Percentiles rank a stretch among this genome's conserved stretches.
phyloP scores from a whole-genome alignment of 2,329 filamentous ascomycete genomes.

The Ramularia endophylla region DNA sequence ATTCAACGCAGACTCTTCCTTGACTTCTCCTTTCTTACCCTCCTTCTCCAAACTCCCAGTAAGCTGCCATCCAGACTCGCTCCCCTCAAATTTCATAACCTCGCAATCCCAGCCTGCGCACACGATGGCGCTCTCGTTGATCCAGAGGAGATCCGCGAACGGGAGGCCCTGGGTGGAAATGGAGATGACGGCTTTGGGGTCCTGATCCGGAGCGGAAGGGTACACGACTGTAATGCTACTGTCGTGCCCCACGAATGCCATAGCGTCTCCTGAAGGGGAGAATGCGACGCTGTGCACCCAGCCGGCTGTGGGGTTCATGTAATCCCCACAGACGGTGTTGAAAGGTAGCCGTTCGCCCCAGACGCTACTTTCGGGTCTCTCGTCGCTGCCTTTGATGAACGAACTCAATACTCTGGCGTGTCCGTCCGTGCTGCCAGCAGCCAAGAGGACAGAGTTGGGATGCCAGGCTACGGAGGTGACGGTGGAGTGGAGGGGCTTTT shows the following conservation, averaged over 20 bases:
- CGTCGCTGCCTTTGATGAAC: constrained; percentile 93
- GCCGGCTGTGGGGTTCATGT: constrained; percentile 88
- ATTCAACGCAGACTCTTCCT: constrained; percentile 90
- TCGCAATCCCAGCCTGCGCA: constrained; percentile 87
- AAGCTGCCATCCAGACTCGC: constrained; percentile 74
- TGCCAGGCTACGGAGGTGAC: constrained; percentile 96
- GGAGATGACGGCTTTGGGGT: constrained; percentile 82
- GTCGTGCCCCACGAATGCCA: constrained; percentile 92
- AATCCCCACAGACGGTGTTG: constrained; percentile 98
- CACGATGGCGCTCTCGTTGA: constrained; percentile 83
- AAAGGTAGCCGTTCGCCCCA: constrained; percentile 97
- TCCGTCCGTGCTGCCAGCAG: constrained; percentile 93
- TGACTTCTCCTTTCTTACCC: constrained; percentile 36
- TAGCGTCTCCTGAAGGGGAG: constrained; percentile 84
- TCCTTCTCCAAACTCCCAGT: constrained; percentile 69
- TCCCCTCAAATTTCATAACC: constrained; percentile 81
- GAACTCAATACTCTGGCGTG: constrained; percentile 91
- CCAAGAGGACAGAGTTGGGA: constrained; percentile 91
- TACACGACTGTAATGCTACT: constrained; percentile 97
- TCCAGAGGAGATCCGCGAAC: constrained; percentile 92
- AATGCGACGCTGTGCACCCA: constrained; percentile 95
- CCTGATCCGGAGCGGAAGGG: constrained; percentile 82
- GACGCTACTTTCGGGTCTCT: constrained; percentile 73
- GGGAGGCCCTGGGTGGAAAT: constrained; percentile 85
- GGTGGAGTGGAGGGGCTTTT: constrained; percentile 97